Evolutionary conservation across 257 asterid species (phyloP).

Genomic region (Solanum gracilifrons): DNA sequence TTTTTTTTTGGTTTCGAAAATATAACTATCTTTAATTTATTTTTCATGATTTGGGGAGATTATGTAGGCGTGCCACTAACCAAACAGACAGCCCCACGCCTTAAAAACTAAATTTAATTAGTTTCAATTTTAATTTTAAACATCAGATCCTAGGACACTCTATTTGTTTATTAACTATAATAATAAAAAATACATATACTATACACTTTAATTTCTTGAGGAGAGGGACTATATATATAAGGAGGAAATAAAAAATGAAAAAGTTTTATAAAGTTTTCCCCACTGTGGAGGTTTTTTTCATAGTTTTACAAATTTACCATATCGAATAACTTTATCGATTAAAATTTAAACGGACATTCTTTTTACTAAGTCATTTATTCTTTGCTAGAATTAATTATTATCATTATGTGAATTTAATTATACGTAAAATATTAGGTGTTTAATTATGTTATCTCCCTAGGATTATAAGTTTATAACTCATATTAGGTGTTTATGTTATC

Average conservation of each 20-base stretch:
- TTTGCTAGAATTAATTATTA: not conserved
- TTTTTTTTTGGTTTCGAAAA: not conserved
- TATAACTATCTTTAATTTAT: not conserved
- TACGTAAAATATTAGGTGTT: not conserved
- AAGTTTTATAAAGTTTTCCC: not conserved
- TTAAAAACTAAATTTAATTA: slow-evolving; percentile 2
- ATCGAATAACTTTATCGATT: not conserved
- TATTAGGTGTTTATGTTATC: not conserved
- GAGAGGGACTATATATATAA: not conserved
- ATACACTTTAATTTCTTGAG: not conserved
- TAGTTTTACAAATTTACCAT: not conserved
- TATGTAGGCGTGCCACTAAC: slow-evolving; percentile 39
- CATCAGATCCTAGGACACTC: slow-evolving; percentile 36
- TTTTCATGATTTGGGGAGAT: slow-evolving; percentile 35
- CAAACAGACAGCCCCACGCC: slow-evolving; percentile 43
- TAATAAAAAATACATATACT: not conserved
- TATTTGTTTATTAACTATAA: not conserved
- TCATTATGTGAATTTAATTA: not conserved
- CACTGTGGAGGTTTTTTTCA: not conserved
- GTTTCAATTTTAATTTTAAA: not conserved
- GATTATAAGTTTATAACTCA: not conserved
- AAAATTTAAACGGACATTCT: not conserved
- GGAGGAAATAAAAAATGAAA: not conserved
- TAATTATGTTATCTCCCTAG: not conserved
- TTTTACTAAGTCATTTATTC: not conserved